These are phyloP conservation scores for Macrolepiota albuminosa DNA, from an alignment of 768 basidiomycete genomes.

Conservation along the genomic window DNA sequence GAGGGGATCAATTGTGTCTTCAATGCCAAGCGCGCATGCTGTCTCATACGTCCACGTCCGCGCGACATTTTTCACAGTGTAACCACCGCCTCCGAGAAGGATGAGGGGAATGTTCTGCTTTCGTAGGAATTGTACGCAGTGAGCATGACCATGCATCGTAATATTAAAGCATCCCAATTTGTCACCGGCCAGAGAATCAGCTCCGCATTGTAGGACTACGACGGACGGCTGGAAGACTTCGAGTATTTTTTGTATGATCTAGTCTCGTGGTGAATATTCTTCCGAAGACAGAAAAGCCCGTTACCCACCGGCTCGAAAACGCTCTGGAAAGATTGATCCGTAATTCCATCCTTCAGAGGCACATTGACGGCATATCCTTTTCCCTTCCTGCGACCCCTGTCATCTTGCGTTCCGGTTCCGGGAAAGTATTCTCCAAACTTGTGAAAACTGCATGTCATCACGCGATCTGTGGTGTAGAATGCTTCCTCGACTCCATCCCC, in stretches of 20 bases:
- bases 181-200: constrained; percentile 92
- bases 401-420: constrained; percentile 81
- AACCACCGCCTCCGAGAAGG: constrained; percentile 92
- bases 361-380: constrained; percentile 91
- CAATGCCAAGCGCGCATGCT: constrained; percentile 87
- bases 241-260: constrained; percentile 83
- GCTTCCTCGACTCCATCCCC: constrained; percentile 99
- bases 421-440: constrained; percentile 97
- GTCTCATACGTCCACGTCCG: constrained; percentile 97
- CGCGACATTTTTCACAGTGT: constrained; percentile 95
- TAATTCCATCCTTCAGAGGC: constrained; percentile 91
- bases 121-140: constrained; percentile 87
- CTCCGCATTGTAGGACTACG: constrained; percentile 91
- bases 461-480: constrained; percentile 95
- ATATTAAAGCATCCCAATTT: constrained; percentile 96
- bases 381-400: constrained; percentile 79
- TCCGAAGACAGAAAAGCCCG: constrained; percentile 6
- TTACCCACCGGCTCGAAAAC: constrained; percentile 87
- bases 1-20: constrained; percentile 71
- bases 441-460: constrained; percentile 97
- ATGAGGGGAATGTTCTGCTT: constrained; percentile 83
- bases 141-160: constrained; percentile 91
- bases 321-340: constrained; percentile 78
- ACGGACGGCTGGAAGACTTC: constrained; percentile 86
- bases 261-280: not conserved